Evolutionary conservation across 805 yeast genomes (phyloP).

Genomic region (Lipomyces sp.): DNA sequence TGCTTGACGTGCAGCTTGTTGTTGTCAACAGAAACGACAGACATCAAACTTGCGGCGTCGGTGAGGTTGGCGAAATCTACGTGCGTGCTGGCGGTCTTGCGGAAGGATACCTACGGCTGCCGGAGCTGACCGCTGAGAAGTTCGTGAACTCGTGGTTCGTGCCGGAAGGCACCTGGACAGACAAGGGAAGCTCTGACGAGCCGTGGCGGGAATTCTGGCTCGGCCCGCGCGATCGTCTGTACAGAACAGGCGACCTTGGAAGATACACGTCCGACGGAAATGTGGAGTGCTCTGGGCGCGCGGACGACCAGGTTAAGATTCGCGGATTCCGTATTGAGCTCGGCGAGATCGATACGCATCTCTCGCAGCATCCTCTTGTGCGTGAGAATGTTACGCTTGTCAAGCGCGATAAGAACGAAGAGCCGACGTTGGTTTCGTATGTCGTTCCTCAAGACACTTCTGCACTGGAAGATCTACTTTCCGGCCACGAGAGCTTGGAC

Average conservation of each 20-base stretch:
- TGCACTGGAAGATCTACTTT: conserved; percentile 40
- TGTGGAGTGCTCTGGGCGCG: conserved; percentile 97
- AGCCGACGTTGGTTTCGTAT: conserved; percentile 85
- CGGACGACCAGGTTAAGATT: conserved; percentile 97
- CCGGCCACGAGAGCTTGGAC: conserved; percentile 42
- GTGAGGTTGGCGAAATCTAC: conserved; percentile 97
- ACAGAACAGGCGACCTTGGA: conserved; percentile 97
- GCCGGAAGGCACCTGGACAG: conserved; percentile 39
- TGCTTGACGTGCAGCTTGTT: conserved; percentile 89
- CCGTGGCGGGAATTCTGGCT: conserved; percentile 78
- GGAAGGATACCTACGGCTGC: conserved; percentile 90
- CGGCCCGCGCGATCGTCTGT: conserved; percentile 93
- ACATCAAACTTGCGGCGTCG: conserved; percentile 92
- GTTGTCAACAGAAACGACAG: conserved; percentile 90
- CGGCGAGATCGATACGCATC: conserved; percentile 97
- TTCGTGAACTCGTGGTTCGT: conserved; percentile 91
- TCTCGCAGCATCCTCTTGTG: conserved; percentile 87
- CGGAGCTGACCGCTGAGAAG: conserved; percentile 82
- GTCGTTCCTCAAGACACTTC: conserved; percentile 69
- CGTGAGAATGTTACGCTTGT: conserved; percentile 92
- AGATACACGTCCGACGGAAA: conserved; percentile 96
- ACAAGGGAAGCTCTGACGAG: conserved; percentile 63
- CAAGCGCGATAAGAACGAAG: conserved; percentile 86
- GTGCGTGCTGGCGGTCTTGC: conserved; percentile 98
- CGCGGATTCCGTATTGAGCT: conserved; percentile 98